These are phyloP conservation scores for Nidularia pulvinata DNA, from an alignment of 768 basidiomycete species.

Conservation along the genomic window DNA sequence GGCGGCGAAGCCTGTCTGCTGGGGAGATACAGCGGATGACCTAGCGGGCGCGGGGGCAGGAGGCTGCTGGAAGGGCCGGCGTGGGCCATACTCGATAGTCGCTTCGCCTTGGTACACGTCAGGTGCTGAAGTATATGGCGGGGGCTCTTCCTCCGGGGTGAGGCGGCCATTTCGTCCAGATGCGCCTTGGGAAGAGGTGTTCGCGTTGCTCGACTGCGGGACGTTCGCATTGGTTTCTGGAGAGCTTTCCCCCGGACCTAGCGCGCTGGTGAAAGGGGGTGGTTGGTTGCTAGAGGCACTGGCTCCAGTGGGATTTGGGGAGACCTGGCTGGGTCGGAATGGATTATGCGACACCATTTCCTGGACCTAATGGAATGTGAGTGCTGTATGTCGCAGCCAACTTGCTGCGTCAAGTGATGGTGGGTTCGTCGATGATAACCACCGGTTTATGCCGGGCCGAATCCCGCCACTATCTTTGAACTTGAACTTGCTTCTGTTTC, in stretches of 20 bases:
- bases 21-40: conserved; percentile 1
- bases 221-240: not conserved
- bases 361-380: not conserved
- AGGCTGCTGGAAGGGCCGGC: conserved; percentile 56
- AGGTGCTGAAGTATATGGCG: conserved; percentile 66
- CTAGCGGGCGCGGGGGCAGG: conserved; percentile 13
- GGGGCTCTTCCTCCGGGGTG: conserved; percentile 54
- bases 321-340: conserved; percentile 22
- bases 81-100: conserved; percentile 62
- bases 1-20: conserved; percentile 11
- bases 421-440: too few species aligned
- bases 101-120: conserved; percentile 56
- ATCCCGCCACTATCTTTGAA: too few species aligned
- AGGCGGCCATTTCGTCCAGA: conserved; percentile 1
- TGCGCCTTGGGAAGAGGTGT: not conserved
- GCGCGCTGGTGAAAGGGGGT: not conserved
- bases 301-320: conserved; percentile 24
- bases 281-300: not conserved
- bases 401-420: too few species aligned
- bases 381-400: not conserved
- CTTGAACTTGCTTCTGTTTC: too few species aligned
- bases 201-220: not conserved
- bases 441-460: too few species aligned
- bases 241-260: not conserved
- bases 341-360: conserved; percentile 20